Conservation (phyloP, 225 moss, liverwort and hornwort genomes). For the Pseudisothecium myosuroides region DNA sequence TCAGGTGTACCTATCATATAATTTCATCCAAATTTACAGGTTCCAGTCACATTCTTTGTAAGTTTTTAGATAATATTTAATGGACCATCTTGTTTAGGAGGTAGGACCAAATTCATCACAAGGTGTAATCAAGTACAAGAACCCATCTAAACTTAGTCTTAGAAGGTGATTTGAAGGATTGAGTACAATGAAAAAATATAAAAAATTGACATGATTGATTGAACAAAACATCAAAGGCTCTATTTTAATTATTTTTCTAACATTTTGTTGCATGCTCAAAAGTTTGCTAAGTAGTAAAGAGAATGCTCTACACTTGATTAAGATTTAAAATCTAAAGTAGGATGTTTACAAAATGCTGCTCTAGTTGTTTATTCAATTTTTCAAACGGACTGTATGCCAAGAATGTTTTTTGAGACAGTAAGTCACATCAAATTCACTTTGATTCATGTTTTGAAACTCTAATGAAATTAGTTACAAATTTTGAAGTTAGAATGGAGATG, state of each 20-base stretch:
- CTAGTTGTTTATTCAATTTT: neutral
- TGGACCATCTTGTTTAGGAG: neutral
- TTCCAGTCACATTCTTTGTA: neutral
- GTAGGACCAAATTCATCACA: no score
- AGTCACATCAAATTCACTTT: neutral
- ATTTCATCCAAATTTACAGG: neutral
- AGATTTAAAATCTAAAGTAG: neutral
- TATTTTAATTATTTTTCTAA: neutral
- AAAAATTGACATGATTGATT: neutral
- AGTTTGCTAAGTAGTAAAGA: neutral
- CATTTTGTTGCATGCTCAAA: neutral
- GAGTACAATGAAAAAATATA: neutral
- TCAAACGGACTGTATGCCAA: neutral
- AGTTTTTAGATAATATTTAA: no score
- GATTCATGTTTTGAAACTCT: neutral
- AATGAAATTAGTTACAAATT: no score
- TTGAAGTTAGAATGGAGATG: neutral
- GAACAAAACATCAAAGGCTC: neutral
- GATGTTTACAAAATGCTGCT: neutral
- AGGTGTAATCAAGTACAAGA: no score
- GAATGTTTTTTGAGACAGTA: neutral
- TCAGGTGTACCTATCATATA: neutral
- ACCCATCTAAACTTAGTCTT: no score
- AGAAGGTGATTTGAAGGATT: neutral
- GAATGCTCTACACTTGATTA: neutral